Evolutionary conservation across 2,329 filamentous ascomycete species (phyloP), one percentile per base, ranked within the genome.

Genomic region (Paracoccidioides lutzii): DNA sequence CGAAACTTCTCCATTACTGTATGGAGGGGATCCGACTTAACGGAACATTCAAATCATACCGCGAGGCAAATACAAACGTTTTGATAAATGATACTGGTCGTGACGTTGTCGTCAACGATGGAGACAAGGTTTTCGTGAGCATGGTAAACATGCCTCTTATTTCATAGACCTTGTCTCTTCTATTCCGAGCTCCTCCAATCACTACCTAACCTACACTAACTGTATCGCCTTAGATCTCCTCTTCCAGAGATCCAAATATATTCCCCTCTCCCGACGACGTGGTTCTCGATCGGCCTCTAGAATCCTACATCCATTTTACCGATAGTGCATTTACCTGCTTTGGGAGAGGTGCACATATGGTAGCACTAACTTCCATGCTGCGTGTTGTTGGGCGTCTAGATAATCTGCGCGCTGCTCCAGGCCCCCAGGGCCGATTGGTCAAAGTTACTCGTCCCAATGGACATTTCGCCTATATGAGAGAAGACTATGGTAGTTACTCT

Each of bases 191-290:
- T 73, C 81, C 84, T 0, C 68, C 81, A 51, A 82, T 85, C 0
- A 73, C 79, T 1, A 68, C 72, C 32, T 5, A 88, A 87, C 66
- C 73, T 88, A 75, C 78, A 79, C 41, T 80, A 85, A 68, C 40
- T 14, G 10, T 35, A 30, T 59, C 73, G 62, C 63, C 53, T n/a
- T 53, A 64, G 45, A 60, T 56, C 37, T 35, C 59, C 14, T 70
- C 52, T 62, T 69, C 70, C 8, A 70, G 71, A 22, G 73, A 75
- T 60, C 60, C 68, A 1, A 58, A 64, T 14, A 69, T 72, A 30
- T 64, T 76, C 8, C 57, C 67, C 15, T 61, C 73, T 28, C 65
- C 74, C 0, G 61, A 66, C 41, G 66, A 69, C 54, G 78, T 79
- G 58, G 68, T 74, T 42, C 67, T 75, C 1, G 67, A 70, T 30